Percentiles rank a stretch among this genome's conserved stretches.
Evolutionary conservation across 2,329 filamentous ascomycete species (phyloP).

Genomic region (Dactylellina leptospora): DNA sequence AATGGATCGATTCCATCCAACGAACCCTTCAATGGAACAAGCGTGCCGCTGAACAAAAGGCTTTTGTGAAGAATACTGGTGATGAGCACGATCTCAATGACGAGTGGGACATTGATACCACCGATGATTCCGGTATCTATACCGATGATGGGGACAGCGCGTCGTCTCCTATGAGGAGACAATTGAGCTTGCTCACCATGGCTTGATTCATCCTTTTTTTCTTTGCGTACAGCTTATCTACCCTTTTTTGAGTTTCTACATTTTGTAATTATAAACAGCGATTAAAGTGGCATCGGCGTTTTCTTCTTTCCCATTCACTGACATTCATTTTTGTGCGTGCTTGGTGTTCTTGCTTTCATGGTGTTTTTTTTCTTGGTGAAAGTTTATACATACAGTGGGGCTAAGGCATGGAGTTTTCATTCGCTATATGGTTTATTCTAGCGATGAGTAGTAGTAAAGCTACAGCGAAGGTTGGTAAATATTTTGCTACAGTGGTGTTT

Average conservation of each 20-base stretch:
- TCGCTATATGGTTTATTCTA: background rate
- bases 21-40: slow-evolving; percentile 95
- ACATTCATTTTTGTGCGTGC: slow-evolving; percentile 5
- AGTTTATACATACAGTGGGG: slow-evolving; percentile 1
- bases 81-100: slow-evolving; percentile 63
- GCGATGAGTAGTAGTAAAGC: background rate
- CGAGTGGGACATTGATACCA: slow-evolving; percentile 92
- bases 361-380: slow-evolving; percentile 8
- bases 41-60: slow-evolving; percentile 88
- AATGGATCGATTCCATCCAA: slow-evolving; percentile 97
- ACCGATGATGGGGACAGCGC: slow-evolving; percentile 76
- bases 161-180: slow-evolving; percentile 73
- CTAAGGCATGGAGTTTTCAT: slow-evolving; percentile 9
- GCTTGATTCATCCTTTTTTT: too few species aligned
- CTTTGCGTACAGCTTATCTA: too few species aligned
- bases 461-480: background rate
- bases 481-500: background rate
- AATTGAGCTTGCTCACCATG: slow-evolving; percentile 77
- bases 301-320: background rate
- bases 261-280: slow-evolving; percentile 37
- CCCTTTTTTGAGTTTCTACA: background rate
- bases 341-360: too few species aligned
- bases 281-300: slow-evolving; percentile 26
- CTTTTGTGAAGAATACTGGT: slow-evolving; percentile 67
- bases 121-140: slow-evolving; percentile 70